A percentile compares a stretch with the other conserved stretches of the same genome.
Conservation (phyloP, 2,329 filamentous ascomycete genomes). For the Zymoseptoria brevis region DNA sequence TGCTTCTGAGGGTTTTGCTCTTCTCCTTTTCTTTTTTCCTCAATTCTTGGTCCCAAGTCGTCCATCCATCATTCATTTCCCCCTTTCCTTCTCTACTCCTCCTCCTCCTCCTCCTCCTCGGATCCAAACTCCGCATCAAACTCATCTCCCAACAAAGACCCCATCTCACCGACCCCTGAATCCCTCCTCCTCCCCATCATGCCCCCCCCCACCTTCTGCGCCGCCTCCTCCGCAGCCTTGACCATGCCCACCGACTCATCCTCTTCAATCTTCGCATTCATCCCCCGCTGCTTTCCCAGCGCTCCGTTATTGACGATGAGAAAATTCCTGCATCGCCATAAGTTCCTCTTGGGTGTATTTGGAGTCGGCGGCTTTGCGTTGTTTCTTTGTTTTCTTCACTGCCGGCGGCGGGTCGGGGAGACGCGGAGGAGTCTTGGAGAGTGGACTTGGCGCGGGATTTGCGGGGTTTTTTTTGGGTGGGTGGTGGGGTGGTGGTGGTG, state of each 20-base stretch:
- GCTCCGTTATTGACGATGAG: no score
- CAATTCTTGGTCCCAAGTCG: background rate
- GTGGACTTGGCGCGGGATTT: background rate
- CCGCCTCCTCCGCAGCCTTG: background rate
- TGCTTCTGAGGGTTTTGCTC: no score
- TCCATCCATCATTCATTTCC: background rate
- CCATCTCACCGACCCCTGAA: background rate
- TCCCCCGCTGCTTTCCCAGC: no score
- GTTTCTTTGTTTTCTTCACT: background rate
- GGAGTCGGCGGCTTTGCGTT: no score
- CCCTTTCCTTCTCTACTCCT: background rate
- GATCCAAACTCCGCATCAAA: background rate
- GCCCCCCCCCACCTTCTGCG: no score
- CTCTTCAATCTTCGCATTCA: no score
- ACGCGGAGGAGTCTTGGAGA: background rate
- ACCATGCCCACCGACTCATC: background rate
- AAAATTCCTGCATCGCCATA: no score
- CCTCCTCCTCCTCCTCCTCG: background rate
- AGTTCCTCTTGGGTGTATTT: no score
- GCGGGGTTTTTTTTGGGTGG: background rate
- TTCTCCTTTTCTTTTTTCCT: background rate
- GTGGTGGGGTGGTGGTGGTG: no score
- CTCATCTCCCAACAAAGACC: background rate
- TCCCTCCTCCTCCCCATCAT: background rate
- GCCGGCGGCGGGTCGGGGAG: no score